These are phyloP conservation scores for Coemansia sp. DNA, from an alignment of 192 early-diverging fungal species.

Conservation along the genomic window DNA sequence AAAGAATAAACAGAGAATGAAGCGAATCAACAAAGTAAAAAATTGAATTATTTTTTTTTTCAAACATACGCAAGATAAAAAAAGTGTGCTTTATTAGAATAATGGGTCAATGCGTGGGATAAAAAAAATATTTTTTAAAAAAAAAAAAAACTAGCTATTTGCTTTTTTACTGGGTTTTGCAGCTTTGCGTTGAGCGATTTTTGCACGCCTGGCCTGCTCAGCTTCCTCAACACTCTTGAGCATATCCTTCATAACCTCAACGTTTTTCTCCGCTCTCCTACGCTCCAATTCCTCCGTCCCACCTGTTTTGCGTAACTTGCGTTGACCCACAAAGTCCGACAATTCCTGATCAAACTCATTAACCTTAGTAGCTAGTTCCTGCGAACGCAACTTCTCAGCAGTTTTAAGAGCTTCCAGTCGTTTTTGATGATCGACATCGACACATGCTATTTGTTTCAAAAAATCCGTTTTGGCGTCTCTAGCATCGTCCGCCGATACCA, in stretches of 20 bases:
- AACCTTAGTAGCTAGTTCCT: slow-evolving; percentile 66
- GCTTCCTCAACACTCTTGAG: slow-evolving; percentile 52
- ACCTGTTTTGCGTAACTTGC: slow-evolving; percentile 72
- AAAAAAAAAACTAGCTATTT: neutral
- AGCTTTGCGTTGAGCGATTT: slow-evolving; percentile 42
- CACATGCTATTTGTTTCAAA: slow-evolving; percentile 66
- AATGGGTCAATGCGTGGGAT: too few relatives aligned
- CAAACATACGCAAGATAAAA: too few relatives aligned
- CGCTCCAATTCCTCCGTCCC: slow-evolving; percentile 74
- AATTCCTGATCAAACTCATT: slow-evolving; percentile 79
- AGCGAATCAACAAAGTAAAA: neutral
- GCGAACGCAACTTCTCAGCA: slow-evolving; percentile 64
- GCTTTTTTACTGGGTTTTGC: slow-evolving; percentile 14
- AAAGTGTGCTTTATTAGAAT: too few relatives aligned
- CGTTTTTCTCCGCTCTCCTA: slow-evolving; percentile 65
- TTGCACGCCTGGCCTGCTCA: slow-evolving; percentile 40
- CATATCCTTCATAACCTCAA: slow-evolving; percentile 60
- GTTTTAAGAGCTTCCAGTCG: slow-evolving; percentile 67
- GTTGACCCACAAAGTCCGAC: slow-evolving; percentile 62
- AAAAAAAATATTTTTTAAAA: neutral
- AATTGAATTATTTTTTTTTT: neutral
- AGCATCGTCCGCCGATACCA: slow-evolving; percentile 61
- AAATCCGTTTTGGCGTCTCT: slow-evolving; percentile 66
- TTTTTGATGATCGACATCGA: slow-evolving; percentile 64
- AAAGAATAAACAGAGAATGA: too few relatives aligned